Conservation (phyloP, 306 rosid genomes). For the Astragalus glycyphyllos region DNA sequence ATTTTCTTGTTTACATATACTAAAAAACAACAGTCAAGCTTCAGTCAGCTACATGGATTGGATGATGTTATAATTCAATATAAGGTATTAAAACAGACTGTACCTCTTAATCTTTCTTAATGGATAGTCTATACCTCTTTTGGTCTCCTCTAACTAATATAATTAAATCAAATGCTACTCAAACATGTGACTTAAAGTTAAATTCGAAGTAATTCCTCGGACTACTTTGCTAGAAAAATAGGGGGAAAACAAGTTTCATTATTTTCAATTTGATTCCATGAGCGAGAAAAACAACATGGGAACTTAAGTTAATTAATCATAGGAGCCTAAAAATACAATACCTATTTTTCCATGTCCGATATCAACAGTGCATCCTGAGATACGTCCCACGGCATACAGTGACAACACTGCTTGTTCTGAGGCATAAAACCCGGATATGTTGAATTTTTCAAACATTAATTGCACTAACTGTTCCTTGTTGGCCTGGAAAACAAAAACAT, state of each 20-base stretch:
- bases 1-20: background rate
- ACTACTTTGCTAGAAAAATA: background rate
- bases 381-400: slow-evolving; percentile 93
- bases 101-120: background rate
- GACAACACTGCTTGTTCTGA: slow-evolving; percentile 95
- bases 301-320: background rate
- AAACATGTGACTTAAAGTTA: background rate
- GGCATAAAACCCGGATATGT: slow-evolving; percentile 96
- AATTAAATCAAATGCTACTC: background rate
- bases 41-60: background rate
- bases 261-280: background rate
- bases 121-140: background rate
- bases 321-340: slow-evolving; percentile 36
- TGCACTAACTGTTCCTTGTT: slow-evolving; percentile 94
- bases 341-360: slow-evolving; percentile 98
- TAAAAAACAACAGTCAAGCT: background rate
- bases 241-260: background rate
- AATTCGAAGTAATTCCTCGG: slow-evolving; percentile 11
- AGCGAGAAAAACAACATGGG: slow-evolving; percentile 17
- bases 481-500: slow-evolving; percentile 56
- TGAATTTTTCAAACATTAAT: slow-evolving; percentile 92
- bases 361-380: slow-evolving; percentile 94
- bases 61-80: no score
- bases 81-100: background rate
- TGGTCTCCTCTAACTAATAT: background rate